Conservation (phyloP, 371 early-diverging fungal species). For the Syncephalis plumigaleata region DNA sequence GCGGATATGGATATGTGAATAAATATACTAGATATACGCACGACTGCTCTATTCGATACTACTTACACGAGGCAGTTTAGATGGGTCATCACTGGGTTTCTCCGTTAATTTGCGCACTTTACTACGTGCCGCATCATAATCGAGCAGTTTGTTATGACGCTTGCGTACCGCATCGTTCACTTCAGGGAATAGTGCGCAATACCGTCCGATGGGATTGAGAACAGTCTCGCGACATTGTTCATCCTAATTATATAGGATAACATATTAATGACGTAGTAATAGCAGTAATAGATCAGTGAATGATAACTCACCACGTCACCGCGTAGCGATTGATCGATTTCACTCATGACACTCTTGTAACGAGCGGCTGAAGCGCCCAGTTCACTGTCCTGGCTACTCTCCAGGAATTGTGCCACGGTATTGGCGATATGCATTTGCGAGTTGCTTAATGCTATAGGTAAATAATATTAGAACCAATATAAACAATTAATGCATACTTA, state of each 20-base stretch:
- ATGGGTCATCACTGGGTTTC: slow-evolving; percentile 59
- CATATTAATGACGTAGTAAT: not conserved
- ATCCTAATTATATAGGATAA: slow-evolving; percentile 30
- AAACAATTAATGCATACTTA: slow-evolving; percentile 9
- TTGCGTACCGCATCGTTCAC: slow-evolving; percentile 80
- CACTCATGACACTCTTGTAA: slow-evolving; percentile 57
- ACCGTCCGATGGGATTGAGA: slow-evolving; percentile 71
- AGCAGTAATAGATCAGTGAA: not conserved
- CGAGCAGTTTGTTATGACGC: slow-evolving; percentile 69
- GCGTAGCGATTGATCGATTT: slow-evolving; percentile 62
- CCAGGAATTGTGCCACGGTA: slow-evolving; percentile 54
- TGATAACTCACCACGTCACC: slow-evolving; percentile 57
- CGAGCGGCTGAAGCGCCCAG: slow-evolving; percentile 27
- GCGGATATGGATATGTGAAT: not conserved
- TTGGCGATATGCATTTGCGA: slow-evolving; percentile 69
- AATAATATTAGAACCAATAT: not conserved
- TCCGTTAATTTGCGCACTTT: slow-evolving; percentile 65
- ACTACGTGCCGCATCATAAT: slow-evolving; percentile 64
- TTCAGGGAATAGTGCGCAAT: slow-evolving; percentile 77
- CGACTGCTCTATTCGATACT: not conserved
- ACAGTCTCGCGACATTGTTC: slow-evolving; percentile 65
- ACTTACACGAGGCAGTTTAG: slow-evolving; percentile 37
- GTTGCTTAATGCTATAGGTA: slow-evolving; percentile 45
- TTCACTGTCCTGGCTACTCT: slow-evolving; percentile 17
- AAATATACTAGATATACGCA: slow-evolving; percentile 4